These are phyloP conservation scores for Baudoinia panamericana DNA, from an alignment of 495 filamentous ascomycete genomes.

Conservation along the genomic window DNA sequence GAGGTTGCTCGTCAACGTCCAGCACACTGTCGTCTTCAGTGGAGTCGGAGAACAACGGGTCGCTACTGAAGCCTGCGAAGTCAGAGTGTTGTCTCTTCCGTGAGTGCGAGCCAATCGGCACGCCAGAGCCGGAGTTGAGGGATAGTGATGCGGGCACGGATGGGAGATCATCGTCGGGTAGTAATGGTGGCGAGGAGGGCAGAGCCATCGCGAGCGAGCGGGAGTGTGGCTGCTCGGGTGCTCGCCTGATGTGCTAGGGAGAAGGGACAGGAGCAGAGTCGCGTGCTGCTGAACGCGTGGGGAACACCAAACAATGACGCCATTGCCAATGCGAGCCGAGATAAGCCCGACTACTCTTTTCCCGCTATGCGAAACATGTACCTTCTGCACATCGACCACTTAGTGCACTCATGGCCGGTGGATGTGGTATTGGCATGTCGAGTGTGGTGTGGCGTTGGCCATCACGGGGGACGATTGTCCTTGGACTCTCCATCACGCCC, in stretches of 20 bases:
- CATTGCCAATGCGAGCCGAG: no score
- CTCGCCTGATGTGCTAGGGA: slow-evolving; percentile 5
- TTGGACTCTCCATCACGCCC: no score
- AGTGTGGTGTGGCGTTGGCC: no score
- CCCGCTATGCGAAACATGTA: no score
- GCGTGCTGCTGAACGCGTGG: background rate
- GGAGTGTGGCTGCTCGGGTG: slow-evolving; percentile 7
- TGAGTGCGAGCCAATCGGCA: background rate
- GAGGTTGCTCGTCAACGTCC: background rate
- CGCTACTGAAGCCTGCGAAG: slow-evolving; percentile 16
- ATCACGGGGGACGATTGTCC: no score
- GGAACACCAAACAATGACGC: background rate
- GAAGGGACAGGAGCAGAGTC: slow-evolving; percentile 1
- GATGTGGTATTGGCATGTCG: no score
- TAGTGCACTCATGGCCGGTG: no score
- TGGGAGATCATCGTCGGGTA: slow-evolving; percentile 9
- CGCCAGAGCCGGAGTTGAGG: background rate
- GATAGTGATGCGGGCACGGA: background rate
- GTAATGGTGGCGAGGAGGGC: slow-evolving; percentile 13
- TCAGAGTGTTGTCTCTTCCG: slow-evolving; percentile 9
- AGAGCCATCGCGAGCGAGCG: slow-evolving; percentile 16
- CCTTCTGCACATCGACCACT: no score
- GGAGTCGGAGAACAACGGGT: slow-evolving; percentile 20
- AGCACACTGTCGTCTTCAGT: slow-evolving; percentile 4
- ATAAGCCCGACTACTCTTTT: no score